phyloP scores from a whole-genome alignment of 2,329 filamentous ascomycete genomes.

The Epichloe elymi region DNA sequence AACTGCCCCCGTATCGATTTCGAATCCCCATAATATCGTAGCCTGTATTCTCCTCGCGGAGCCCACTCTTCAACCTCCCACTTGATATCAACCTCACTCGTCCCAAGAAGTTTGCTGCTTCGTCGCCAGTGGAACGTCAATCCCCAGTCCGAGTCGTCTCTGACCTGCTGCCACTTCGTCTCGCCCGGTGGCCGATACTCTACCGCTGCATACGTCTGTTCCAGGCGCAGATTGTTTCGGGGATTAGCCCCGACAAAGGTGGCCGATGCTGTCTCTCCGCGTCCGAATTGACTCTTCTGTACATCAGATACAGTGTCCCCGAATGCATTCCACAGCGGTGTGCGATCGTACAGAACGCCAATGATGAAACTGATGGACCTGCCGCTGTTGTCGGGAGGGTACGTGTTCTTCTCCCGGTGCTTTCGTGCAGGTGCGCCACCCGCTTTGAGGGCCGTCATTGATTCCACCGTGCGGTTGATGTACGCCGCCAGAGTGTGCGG shows the following conservation, averaged over 20 bases:
- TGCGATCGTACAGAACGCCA: slow-evolving; percentile 59
- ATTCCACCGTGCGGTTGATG: slow-evolving; percentile 62
- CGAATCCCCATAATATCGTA: slow-evolving; percentile 71
- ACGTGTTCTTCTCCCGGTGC: slow-evolving; percentile 31
- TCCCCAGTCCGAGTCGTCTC: slow-evolving; percentile 73
- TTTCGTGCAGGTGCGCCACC: slow-evolving; percentile 20
- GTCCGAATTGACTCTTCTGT: slow-evolving; percentile 30
- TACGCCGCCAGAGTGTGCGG: slow-evolving; percentile 75
- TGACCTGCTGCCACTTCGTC: slow-evolving; percentile 48
- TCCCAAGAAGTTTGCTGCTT: slow-evolving; percentile 54
- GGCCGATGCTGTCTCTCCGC: slow-evolving; percentile 47
- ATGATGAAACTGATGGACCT: slow-evolving; percentile 65
- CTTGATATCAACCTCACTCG: slow-evolving; percentile 59
- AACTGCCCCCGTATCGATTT: slow-evolving; percentile 51
- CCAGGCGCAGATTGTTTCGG: slow-evolving; percentile 69
- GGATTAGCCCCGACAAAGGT: slow-evolving; percentile 80
- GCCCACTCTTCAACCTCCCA: slow-evolving; percentile 63
- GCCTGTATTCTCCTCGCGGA: slow-evolving; percentile 52
- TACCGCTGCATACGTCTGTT: slow-evolving; percentile 63
- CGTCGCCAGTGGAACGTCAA: slow-evolving; percentile 69
- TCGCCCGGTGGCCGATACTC: slow-evolving; percentile 31
- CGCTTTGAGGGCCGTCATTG: slow-evolving; percentile 52
- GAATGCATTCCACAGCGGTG: slow-evolving; percentile 52
- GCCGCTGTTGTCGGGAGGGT: slow-evolving; percentile 67
- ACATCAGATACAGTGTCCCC: slow-evolving; percentile 51